Conservation (phyloP, 2,329 filamentous ascomycete species). For the Colletotrichum noveboracense region DNA sequence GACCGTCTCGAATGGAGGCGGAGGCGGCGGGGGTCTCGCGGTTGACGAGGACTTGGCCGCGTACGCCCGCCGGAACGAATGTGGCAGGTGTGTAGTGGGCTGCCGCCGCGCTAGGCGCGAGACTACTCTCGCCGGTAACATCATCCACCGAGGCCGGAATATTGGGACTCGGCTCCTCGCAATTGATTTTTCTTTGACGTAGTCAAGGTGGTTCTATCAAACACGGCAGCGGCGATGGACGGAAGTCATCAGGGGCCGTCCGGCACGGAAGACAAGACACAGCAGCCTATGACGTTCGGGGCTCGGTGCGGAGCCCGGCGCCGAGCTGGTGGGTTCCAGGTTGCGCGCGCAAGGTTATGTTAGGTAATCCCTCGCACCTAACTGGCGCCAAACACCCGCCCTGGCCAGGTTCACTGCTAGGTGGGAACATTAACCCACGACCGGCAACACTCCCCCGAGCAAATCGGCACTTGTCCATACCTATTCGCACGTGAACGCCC, state of each 20-base stretch:
- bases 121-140: background rate
- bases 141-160: background rate
- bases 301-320: slow-evolving; percentile 9
- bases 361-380: background rate
- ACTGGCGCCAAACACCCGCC: background rate
- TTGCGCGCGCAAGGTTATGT: background rate
- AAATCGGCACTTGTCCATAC: background rate
- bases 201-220: background rate
- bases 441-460: background rate
- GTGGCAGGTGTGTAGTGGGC: background rate
- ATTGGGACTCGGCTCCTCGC: background rate
- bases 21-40: background rate
- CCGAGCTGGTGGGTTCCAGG: background rate
- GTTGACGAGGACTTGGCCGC: background rate
- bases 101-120: background rate
- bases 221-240: background rate
- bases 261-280: background rate
- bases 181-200: background rate
- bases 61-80: background rate
- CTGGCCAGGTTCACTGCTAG: background rate
- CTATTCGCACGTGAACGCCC: background rate
- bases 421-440: background rate
- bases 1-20: slow-evolving; percentile 46
- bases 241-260: background rate
- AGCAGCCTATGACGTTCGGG: background rate